Evolutionary conservation across 2,329 filamentous ascomycete species (phyloP).

Genomic region (Passalora sequoiae): DNA sequence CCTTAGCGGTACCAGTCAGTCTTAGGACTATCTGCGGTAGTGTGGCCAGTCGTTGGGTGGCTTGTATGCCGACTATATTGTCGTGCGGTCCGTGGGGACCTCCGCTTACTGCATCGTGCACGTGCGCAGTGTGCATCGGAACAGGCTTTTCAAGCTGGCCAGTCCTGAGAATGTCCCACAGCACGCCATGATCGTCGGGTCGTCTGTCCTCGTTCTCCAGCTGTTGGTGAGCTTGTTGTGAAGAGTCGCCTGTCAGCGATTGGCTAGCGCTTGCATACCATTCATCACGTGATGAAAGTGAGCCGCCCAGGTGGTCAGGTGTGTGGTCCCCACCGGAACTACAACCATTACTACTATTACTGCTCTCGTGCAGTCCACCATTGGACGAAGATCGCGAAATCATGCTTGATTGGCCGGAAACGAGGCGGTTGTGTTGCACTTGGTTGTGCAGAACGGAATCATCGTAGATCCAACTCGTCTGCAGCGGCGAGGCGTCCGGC

Average conservation of each 20-base stretch:
- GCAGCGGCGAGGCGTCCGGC: conserved; percentile 9
- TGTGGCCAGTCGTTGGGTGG: conserved; percentile 1
- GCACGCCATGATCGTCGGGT: conserved; percentile 10
- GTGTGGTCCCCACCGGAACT: conserved; percentile 4
- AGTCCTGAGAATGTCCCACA: conserved; percentile 21
- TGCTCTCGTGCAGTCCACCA: not conserved
- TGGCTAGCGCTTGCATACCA: too few relatives aligned
- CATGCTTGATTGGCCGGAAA: not conserved
- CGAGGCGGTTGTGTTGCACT: not conserved
- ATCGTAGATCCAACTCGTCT: conserved; percentile 4
- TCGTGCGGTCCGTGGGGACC: conserved; percentile 8
- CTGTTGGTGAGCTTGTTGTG: not conserved
- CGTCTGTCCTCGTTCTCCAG: not conserved
- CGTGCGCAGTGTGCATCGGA: conserved; percentile 22
- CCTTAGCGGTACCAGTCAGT: conserved; percentile 19
- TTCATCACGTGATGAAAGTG: not conserved
- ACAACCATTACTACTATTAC: not conserved
- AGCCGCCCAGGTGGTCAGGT: not conserved
- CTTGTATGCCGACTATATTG: conserved; percentile 3
- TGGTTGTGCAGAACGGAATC: not conserved
- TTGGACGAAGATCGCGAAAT: not conserved
- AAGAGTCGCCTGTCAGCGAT: not conserved
- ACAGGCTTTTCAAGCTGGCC: conserved; percentile 15
- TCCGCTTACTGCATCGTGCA: conserved; percentile 13
- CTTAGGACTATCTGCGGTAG: conserved; percentile 14